phyloP scores from a whole-genome alignment of 305 asterid species.

The Caryopteris hybrid region DNA sequence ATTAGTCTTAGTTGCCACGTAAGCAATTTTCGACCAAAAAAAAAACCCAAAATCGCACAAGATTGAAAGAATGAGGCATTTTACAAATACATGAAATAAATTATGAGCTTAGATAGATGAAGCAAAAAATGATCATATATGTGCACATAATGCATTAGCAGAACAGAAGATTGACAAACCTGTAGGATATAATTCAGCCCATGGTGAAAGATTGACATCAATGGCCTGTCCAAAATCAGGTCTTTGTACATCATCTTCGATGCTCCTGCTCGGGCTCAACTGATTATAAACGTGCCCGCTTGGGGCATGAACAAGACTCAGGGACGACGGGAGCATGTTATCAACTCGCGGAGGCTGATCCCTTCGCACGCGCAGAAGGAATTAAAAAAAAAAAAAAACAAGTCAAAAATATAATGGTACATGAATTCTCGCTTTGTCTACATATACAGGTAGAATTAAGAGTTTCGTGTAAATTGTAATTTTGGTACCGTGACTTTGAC shows the following conservation, averaged over 20 bases:
- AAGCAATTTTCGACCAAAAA: no score
- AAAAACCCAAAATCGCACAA: no score
- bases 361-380: conserved; percentile 28
- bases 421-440: background rate
- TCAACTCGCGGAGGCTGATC: conserved; percentile 44
- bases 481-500: no score
- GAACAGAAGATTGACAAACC: conserved; percentile 26
- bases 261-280: conserved; percentile 42
- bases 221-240: conserved; percentile 48
- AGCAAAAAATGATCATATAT: background rate
- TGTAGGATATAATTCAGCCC: conserved; percentile 62
- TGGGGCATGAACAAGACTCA: conserved; percentile 43
- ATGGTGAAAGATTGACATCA: conserved; percentile 64
- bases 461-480: no score
- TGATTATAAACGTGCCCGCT: conserved; percentile 34
- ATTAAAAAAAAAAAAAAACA: background rate
- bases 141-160: no score
- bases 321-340: conserved; percentile 36
- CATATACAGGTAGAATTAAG: no score
- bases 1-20: no score
- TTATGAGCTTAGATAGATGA: background rate
- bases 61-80: no score
- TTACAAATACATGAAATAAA: no score
- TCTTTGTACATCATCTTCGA: conserved; percentile 51
- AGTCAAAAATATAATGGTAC: background rate